Evolutionary conservation across 208 protist genomes (phyloP).

Genomic region (Trypanosoma congolense): DNA sequence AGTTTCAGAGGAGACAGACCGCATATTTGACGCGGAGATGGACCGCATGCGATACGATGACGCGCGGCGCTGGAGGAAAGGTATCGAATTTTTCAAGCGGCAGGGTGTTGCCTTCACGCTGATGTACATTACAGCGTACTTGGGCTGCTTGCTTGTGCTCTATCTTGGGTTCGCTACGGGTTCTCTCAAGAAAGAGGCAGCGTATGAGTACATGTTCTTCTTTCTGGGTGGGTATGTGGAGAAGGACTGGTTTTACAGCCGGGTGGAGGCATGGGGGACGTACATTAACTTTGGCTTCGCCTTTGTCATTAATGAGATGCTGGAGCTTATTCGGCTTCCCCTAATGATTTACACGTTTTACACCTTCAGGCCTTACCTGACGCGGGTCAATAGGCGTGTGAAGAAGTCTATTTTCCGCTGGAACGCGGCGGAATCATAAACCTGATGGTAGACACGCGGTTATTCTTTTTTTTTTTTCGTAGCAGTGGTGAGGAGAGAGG

Average conservation of each 20-base stretch:
- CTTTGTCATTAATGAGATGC: conserved; percentile 82
- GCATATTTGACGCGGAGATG: conserved; percentile 64
- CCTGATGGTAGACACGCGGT: background rate
- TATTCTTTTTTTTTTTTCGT: background rate
- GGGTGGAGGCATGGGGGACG: conserved; percentile 75
- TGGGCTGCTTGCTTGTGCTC: conserved; percentile 43
- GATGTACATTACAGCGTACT: conserved; percentile 55
- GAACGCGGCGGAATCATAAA: conserved; percentile 50
- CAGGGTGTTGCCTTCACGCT: conserved; percentile 68
- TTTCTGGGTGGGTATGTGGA: conserved; percentile 52
- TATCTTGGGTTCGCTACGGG: conserved; percentile 73
- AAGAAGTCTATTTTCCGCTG: conserved; percentile 71
- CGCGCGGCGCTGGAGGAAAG: conserved; percentile 45
- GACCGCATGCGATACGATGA: conserved; percentile 67
- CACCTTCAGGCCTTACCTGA: conserved; percentile 51
- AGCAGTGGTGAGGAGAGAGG: background rate
- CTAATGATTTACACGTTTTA: conserved; percentile 75
- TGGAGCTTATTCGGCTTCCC: conserved; percentile 73
- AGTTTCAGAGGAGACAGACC: conserved; percentile 45
- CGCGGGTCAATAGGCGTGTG: conserved; percentile 43
- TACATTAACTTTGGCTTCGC: conserved; percentile 87
- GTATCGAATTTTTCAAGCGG: conserved; percentile 74
- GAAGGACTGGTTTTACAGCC: conserved; percentile 64
- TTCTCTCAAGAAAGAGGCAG: conserved; percentile 60
- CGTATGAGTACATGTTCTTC: conserved; percentile 72